Base-by-base conservation (phyloP, 2,329 filamentous ascomycete species). In the Aspergillus sp. region DNA sequence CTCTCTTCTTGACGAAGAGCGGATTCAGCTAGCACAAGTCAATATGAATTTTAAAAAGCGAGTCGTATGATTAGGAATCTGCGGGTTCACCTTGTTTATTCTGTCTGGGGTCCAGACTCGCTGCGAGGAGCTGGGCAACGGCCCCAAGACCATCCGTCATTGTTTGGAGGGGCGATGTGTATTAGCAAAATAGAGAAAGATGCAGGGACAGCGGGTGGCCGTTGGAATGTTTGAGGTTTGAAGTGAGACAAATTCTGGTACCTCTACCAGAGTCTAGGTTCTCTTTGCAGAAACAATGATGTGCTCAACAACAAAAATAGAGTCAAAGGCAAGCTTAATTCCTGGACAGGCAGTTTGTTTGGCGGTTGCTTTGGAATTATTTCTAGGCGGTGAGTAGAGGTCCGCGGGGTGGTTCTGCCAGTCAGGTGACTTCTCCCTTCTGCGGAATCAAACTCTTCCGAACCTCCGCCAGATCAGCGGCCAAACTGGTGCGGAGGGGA, bases 91-190 rank as follows among this genome's bases (percentile, higher is more conserved):
- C 93, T 88, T 96, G 89, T 76, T 91, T 93, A 76, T 93, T 91
- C 76, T 93, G 87, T 63, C 84, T 81, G 17, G 91, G 91, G 77
- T 97, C 91, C 69, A 98, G 84, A 69, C 92, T 98, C 69, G 91
- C 91, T 77, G 96, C 86, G 63, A 99, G 87, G 75, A 98, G 84
- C 82, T 91, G 86, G 63, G 91, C 89, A 75, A 97, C 79, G 64
- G 79, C 76, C 72, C 83, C 78, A 63, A 87, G 78, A 73, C 85
- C 82, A 63, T 81, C 77, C 68, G 86, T 82, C 86, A 89, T 89
- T 64, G 48, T 71, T 72, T 58, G 50, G 60, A 60, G 44, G 59
- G 62, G 54, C 34, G 34, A 53, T 49, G 45, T 51, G 51, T 54
- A 51, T 33, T 47, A 47, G 24, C 20, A 40, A 20, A 48, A 20